These are phyloP conservation scores for Cephaloascus albidus DNA, from an alignment of 805 yeast genomes.

Conservation along the genomic window DNA sequence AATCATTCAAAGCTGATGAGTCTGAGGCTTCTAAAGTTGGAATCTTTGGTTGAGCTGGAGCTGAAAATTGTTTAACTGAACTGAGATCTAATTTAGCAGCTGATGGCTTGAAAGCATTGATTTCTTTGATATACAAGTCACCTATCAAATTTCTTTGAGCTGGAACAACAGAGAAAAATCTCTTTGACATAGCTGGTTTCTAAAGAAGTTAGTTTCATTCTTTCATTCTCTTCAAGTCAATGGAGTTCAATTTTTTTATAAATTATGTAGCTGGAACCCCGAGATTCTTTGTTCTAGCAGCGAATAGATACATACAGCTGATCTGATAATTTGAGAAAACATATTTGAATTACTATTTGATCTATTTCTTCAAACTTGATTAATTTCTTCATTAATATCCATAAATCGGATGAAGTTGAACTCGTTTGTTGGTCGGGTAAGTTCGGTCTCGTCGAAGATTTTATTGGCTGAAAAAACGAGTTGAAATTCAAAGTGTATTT, in stretches of 20 bases:
- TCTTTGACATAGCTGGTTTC: slow-evolving; percentile 11
- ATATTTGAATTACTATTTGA: background rate
- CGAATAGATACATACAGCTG: slow-evolving; percentile 1
- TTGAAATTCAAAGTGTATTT: no score
- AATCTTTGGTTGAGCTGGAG: slow-evolving; percentile 68
- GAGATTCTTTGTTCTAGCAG: no score
- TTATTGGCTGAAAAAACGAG: no score
- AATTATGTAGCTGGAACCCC: no score
- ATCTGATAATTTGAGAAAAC: slow-evolving; percentile 5
- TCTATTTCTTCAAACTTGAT: no score
- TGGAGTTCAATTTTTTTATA: no score
- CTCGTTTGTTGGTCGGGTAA: no score
- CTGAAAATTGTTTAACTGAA: slow-evolving; percentile 73
- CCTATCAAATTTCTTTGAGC: slow-evolving; percentile 54
- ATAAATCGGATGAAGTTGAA: background rate
- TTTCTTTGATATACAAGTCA: slow-evolving; percentile 80
- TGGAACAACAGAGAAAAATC: slow-evolving; percentile 32
- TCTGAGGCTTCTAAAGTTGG: slow-evolving; percentile 68
- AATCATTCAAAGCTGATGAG: slow-evolving; percentile 55
- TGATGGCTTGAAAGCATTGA: slow-evolving; percentile 82
- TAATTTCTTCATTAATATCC: no score
- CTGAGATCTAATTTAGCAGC: slow-evolving; percentile 68
- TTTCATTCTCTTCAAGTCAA: no score
- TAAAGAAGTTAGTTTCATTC: no score
- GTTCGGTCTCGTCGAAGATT: no score